These are phyloP conservation scores for Neurospora crassa DNA, from an alignment of 2,329 filamentous ascomycete species.

Conservation along the genomic window DNA sequence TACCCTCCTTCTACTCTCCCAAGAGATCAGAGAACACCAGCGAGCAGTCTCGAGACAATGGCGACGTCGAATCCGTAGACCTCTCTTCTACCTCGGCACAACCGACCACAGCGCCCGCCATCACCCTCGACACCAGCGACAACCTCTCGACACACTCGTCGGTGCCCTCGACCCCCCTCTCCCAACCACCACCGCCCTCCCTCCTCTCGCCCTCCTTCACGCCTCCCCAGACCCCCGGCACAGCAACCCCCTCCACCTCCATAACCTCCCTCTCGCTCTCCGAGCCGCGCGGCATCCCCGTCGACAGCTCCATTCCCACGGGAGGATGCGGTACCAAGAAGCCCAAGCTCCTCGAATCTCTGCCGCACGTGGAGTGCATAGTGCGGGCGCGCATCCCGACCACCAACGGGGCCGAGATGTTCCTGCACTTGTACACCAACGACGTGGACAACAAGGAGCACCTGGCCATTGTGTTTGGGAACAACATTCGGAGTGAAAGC, in stretches of 20 bases:
- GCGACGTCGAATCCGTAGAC: constrained; percentile 16
- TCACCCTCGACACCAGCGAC: constrained; percentile 2
- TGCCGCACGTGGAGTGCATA: constrained; percentile 85
- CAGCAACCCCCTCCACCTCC: constrained; percentile 37
- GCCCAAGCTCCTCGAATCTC: constrained; percentile 61
- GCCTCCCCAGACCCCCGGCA: constrained; percentile 56
- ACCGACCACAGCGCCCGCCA: neutral
- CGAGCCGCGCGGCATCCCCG: constrained; percentile 43
- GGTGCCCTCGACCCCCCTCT: constrained; percentile 4
- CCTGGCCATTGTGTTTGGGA: constrained; percentile 91
- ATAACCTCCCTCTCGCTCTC: constrained; percentile 15
- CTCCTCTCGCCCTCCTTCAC: constrained; percentile 83
- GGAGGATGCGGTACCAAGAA: constrained; percentile 54
- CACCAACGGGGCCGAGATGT: constrained; percentile 89
- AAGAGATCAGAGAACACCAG: constrained; percentile 12
- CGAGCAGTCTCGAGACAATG: constrained; percentile 8
- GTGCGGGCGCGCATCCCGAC: constrained; percentile 94
- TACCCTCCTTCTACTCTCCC: constrained; percentile 25
- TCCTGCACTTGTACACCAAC: constrained; percentile 89
- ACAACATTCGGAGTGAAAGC: constrained; percentile 64
- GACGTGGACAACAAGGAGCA: constrained; percentile 92
- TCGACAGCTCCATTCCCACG: constrained; percentile 47
- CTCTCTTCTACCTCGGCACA: constrained; percentile 9
- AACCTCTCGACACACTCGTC: constrained; percentile 9
- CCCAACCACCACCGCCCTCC: constrained; percentile 44